These are phyloP conservation scores for Dioszegia crocea DNA, from an alignment of 768 basidiomycete genomes.

Conservation along the genomic window DNA sequence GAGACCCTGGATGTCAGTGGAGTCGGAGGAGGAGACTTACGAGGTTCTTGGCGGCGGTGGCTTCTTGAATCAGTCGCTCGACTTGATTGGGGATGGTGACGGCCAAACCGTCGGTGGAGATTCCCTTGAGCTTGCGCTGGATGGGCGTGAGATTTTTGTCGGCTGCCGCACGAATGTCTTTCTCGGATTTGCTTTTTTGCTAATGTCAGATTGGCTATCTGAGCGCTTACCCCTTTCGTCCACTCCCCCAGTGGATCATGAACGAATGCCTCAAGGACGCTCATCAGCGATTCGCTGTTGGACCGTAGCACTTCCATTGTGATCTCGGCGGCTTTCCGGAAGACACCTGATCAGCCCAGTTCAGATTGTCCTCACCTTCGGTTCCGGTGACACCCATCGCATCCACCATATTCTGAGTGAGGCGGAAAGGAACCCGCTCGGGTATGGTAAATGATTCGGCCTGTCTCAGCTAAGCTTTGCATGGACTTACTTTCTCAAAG, in stretches of 20 bases:
- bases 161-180: conserved; percentile 64
- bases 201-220: neutral
- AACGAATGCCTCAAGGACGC: conserved; percentile 90
- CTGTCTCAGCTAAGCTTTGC: conserved; percentile 40
- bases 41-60: conserved; percentile 68
- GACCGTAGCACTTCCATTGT: conserved; percentile 79
- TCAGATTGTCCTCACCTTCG: conserved; percentile 60
- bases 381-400: conserved; percentile 88
- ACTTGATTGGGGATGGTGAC: conserved; percentile 80
- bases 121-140: conserved; percentile 65
- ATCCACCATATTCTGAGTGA: conserved; percentile 88
- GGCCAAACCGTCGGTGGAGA: conserved; percentile 35
- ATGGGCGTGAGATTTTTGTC: conserved; percentile 74
- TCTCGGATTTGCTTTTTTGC: neutral
- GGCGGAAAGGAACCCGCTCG: conserved; percentile 87
- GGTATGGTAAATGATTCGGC: conserved; percentile 82
- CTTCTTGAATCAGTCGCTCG: conserved; percentile 84
- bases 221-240: conserved; percentile 59
- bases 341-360: conserved; percentile 61
- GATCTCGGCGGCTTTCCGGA: conserved; percentile 84
- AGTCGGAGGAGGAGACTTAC: conserved; percentile 50
- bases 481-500: conserved; percentile 74
- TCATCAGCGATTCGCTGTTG: conserved; percentile 90
- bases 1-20: conserved; percentile 56
- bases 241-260: conserved; percentile 97